Evolutionary conservation across 2,329 filamentous ascomycete species (phyloP).

Genomic region (Diaporthe sp.): DNA sequence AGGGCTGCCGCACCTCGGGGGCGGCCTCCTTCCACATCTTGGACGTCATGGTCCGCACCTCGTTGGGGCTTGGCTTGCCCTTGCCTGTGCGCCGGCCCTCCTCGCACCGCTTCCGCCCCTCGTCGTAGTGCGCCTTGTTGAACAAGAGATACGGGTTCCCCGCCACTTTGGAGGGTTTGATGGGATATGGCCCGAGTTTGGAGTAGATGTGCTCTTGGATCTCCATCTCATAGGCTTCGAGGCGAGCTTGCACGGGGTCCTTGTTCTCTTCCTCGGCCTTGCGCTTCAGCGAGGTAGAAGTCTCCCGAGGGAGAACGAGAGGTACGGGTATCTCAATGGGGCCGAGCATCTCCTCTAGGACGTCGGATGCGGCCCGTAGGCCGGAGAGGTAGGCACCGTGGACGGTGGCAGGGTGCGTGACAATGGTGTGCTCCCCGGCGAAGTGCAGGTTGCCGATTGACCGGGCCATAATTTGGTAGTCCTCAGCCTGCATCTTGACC

Average conservation of each 20-base stretch:
- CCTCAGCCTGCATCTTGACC: constrained; percentile 82
- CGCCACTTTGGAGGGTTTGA: constrained; percentile 78
- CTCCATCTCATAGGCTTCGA: constrained; percentile 69
- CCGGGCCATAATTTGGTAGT: constrained; percentile 93
- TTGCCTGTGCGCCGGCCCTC: constrained; percentile 74
- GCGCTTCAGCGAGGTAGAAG: constrained; percentile 63
- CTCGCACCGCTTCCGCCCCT: constrained; percentile 70
- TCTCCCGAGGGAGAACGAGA: constrained; percentile 76
- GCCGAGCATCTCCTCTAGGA: constrained; percentile 84
- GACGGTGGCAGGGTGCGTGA: constrained; percentile 95
- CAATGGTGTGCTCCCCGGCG: constrained; percentile 95
- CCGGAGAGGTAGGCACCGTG: constrained; percentile 97
- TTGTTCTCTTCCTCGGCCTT: constrained; percentile 60
- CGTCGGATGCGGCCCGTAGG: constrained; percentile 87
- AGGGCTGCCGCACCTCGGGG: constrained; percentile 80
- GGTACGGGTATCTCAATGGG: constrained; percentile 83
- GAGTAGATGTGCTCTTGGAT: constrained; percentile 64
- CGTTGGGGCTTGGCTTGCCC: constrained; percentile 77
- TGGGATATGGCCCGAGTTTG: constrained; percentile 80
- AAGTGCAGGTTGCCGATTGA: constrained; percentile 91
- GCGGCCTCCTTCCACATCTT: constrained; percentile 89
- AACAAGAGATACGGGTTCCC: constrained; percentile 92
- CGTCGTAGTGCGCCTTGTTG: constrained; percentile 82
- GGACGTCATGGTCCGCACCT: constrained; percentile 87
- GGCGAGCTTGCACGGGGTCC: constrained; percentile 64